Evolutionary conservation across 352 stramenopile species (phyloP), one percentile per base, ranked within the genome.

Genomic region (Phytopythium boreale): DNA sequence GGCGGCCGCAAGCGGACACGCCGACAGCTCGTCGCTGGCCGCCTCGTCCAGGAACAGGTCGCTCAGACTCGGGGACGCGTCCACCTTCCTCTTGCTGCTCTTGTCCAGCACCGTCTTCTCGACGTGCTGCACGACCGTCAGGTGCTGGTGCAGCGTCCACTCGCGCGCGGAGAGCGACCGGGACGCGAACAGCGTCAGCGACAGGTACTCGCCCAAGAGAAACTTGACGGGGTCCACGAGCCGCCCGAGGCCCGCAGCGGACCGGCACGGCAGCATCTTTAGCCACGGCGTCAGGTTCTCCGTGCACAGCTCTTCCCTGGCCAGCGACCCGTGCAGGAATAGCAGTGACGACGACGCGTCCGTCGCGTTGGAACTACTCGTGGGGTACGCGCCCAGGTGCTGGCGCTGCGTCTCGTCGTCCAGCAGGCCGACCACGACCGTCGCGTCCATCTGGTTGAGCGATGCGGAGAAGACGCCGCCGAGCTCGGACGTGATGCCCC

Each of bases 281-380:
- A 96, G 79, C 87, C 85, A 95, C 26, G 89, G 87, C 51, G 86
- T 91, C 39, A 96, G 74, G 62, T 96, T 96, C 67, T 96, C 89
- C 1, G 89, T 95, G 61, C 89, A 96, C 22, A 94, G 73, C 69
- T 94, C 85, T 64, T 96, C 89, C 8, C 87, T 79, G 8, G 85
- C 72, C 22, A 96, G 71, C 51, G 76, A 75, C n/a, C 77, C 88
- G 59, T 94, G 77, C 20, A 89, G 59, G 29, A 89, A 85, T 19
- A 66, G 29, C n/a, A n/a, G n/a, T n/a, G n/a, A n/a, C n/a, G n/a
- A n/a, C 10, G 39, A 20, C 46, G 46, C 41, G 41, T 47, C 41
- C 14, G 50, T 63, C 22, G 47, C 43, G 37, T 52, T 61, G 53
- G n/a, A 29, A 2, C 2, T 8, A 20, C 26, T 26, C 1, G n/a